Percentiles rank a stretch among this genome's conserved stretches.
These are phyloP conservation scores for Saccharomycopsis amapae DNA, from an alignment of 805 yeast species.

Conservation along the genomic window DNA sequence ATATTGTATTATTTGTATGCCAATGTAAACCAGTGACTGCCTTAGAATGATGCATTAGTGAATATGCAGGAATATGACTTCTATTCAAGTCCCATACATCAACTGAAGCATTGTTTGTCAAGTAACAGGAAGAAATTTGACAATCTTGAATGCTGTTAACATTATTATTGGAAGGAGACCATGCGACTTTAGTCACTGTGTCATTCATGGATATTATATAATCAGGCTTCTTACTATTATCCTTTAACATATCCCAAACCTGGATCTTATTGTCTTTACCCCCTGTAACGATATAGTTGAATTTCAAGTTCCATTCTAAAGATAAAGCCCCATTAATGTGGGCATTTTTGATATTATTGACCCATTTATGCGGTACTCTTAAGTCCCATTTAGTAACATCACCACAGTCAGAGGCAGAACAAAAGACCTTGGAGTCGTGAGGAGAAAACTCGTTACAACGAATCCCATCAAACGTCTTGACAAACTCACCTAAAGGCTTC, in stretches of 20 bases:
- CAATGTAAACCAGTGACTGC: conserved; percentile 39
- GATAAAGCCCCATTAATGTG: conserved; percentile 90
- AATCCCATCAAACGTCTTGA: conserved; percentile 26
- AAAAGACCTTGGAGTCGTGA: conserved; percentile 48
- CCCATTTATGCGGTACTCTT: conserved; percentile 56
- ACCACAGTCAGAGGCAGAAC: conserved; percentile 86
- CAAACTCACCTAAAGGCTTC: conserved; percentile 32
- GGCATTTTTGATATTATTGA: conserved; percentile 53
- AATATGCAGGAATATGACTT: conserved; percentile 13
- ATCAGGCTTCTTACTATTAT: conserved; percentile 48
- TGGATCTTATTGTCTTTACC: conserved; percentile 85
- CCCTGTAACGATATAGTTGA: conserved; percentile 79
- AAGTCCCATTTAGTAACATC: conserved; percentile 80
- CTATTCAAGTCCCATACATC: conserved; percentile 42
- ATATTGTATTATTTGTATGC: conserved; percentile 33
- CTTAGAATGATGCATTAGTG: conserved; percentile 11
- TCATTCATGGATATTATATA: conserved; percentile 66
- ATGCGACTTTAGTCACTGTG: conserved; percentile 69
- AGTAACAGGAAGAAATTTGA: conserved; percentile 31
- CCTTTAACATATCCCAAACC: conserved; percentile 58
- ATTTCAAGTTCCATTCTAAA: conserved; percentile 79
- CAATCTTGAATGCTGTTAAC: conserved; percentile 40
- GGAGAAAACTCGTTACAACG: conserved; percentile 48
- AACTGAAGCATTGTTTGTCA: conserved; percentile 56
- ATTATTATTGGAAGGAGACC: conserved; percentile 45